Conservation (phyloP, 2,329 filamentous ascomycete species). For the Intubia oerlemansii region DNA sequence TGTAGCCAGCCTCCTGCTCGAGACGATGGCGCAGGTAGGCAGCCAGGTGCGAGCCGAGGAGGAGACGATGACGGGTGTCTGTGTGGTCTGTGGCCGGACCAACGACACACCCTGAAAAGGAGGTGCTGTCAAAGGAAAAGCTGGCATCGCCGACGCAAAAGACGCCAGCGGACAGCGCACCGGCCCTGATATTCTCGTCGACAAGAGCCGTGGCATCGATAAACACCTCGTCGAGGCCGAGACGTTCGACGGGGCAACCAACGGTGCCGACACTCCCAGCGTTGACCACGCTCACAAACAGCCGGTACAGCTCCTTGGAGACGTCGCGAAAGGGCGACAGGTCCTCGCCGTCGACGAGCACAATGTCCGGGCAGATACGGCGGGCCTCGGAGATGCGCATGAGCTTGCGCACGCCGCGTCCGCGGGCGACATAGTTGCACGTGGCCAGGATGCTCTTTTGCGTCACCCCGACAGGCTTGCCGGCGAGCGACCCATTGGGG, state of each 20-base stretch:
- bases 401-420: conserved; percentile 55
- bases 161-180: conserved; percentile 62
- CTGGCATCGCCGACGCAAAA: conserved; percentile 48
- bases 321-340: conserved; percentile 66
- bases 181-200: conserved; percentile 46
- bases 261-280: conserved; percentile 61
- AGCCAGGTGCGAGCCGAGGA: conserved; percentile 66
- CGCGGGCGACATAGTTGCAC: conserved; percentile 80
- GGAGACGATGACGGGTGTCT: conserved; percentile 28
- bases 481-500: conserved; percentile 30
- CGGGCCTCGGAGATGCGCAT: conserved; percentile 70
- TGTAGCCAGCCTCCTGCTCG: conserved; percentile 54
- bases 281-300: conserved; percentile 30
- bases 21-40: conserved; percentile 49
- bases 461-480: conserved; percentile 59
- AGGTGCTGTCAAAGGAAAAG: conserved; percentile 56
- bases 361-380: conserved; percentile 58
- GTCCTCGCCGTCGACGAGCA: conserved; percentile 75
- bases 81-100: not conserved
- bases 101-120: conserved; percentile 38
- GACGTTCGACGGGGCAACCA: conserved; percentile 43
- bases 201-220: conserved; percentile 74
- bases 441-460: conserved; percentile 88
- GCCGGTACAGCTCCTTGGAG: conserved; percentile 59
- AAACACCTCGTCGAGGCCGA: conserved; percentile 84